A percentile compares a stretch with the other conserved stretches of the same genome.
phyloP scores from a whole-genome alignment of 192 early-diverging fungal species.

The Rhizoclosmatium globosum region DNA sequence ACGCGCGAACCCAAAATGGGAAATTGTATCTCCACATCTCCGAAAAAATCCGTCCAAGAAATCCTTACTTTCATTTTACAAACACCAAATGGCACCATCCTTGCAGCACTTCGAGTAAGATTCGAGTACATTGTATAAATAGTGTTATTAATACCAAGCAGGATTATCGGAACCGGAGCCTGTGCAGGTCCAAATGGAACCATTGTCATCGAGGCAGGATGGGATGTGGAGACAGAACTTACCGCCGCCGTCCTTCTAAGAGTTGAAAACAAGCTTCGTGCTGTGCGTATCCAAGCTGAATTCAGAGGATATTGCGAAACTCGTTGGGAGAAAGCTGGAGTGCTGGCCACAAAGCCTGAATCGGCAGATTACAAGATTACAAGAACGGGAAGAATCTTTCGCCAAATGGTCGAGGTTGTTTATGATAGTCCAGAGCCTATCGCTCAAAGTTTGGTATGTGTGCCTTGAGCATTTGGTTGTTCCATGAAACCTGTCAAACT shows the following conservation, averaged over 20 bases:
- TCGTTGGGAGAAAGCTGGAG: not conserved
- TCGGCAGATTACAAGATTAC: slow-evolving; percentile 1
- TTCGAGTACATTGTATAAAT: no score
- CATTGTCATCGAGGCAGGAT: slow-evolving; percentile 12
- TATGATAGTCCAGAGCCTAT: slow-evolving; percentile 26
- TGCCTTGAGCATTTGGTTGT: not conserved
- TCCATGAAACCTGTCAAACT: not conserved
- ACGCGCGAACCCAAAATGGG: no score
- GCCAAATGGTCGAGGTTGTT: slow-evolving; percentile 32
- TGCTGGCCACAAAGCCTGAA: slow-evolving; percentile 8
- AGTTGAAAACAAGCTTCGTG: slow-evolving; percentile 31
- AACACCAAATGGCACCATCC: no score
- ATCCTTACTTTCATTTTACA: no score
- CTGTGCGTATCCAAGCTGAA: slow-evolving; percentile 25
- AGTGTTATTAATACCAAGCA: no score
- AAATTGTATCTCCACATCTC: no score
- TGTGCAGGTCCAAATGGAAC: not conserved
- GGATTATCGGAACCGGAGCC: slow-evolving; percentile 1
- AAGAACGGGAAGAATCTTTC: slow-evolving; percentile 9
- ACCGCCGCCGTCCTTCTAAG: slow-evolving; percentile 29
- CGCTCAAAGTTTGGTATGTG: slow-evolving; percentile 9
- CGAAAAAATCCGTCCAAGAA: no score
- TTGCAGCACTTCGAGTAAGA: no score
- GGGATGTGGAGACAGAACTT: not conserved
- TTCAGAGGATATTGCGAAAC: slow-evolving; percentile 34